phyloP scores from a whole-genome alignment of 345 rosid genomes.

The Pistacia integerrima region DNA sequence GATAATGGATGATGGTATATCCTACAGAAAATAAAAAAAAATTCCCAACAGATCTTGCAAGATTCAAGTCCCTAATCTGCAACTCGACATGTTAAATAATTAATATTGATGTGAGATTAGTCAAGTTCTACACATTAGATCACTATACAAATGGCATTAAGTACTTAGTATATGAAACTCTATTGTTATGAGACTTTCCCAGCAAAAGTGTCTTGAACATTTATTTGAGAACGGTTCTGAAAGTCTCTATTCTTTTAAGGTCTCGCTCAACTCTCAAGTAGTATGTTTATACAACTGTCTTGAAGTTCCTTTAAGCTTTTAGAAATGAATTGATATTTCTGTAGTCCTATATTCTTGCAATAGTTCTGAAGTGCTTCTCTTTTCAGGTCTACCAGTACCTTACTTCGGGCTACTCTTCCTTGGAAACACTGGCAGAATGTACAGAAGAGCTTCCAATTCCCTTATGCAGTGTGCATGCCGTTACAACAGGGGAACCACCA shows the following conservation, averaged over 20 bases:
- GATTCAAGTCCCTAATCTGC: background rate
- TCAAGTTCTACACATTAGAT: background rate
- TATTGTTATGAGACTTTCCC: background rate
- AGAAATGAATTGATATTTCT: background rate
- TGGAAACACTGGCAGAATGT: slow-evolving; percentile 29
- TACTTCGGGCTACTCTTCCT: slow-evolving; percentile 51
- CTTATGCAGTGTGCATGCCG: slow-evolving; percentile 65
- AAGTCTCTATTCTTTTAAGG: no score
- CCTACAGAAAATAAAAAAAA: no score
- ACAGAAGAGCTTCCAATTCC: slow-evolving; percentile 61
- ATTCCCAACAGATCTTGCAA: no score
- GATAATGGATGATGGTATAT: background rate
- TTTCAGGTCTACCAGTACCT: slow-evolving; percentile 84
- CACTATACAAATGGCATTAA: background rate
- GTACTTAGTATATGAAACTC: background rate
- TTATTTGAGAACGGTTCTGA: no score
- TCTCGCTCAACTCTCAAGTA: background rate
- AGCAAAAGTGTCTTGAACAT: no score
- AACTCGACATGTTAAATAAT: background rate
- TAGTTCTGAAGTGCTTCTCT: background rate
- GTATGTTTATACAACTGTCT: background rate
- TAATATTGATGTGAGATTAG: no score
- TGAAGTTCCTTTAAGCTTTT: background rate
- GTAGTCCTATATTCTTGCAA: background rate
- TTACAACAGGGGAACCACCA: slow-evolving; percentile 73